Base-by-base conservation (phyloP, 2,329 filamentous ascomycete species). In the Claviceps sp. region DNA sequence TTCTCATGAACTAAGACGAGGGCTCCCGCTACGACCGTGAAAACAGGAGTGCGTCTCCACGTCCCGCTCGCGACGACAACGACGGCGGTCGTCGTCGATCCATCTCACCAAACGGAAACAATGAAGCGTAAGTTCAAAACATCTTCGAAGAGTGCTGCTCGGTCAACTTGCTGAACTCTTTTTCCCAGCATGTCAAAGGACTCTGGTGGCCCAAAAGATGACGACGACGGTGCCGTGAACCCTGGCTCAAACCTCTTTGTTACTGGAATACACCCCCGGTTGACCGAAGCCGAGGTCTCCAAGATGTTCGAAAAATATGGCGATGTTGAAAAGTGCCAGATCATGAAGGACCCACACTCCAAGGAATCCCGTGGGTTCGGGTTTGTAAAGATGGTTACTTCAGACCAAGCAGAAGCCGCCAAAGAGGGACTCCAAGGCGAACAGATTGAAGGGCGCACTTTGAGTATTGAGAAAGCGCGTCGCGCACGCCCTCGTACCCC, bases 291-390 rank as follows among this genome's bases (percentile, higher is more conserved):
- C 16, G 93, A 97, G 66, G 88, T 98, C 56, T 86, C 87, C 51
- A 89, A 89, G 68, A 84, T 98, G 59, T 98, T 98, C 65, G 89
- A 96, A 73, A 98, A 97, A 73, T 97, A 97, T 64, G 93, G 93
- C 61, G 89, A 95, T 67, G 93, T 98, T 50, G 91, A 97, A 74
- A 97, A 94, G 73, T 97, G 91, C 75, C 94, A 96, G 70, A 98
- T 98, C 74, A 98, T 98, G 93, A 83, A 91, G 65, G 93, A 98
- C 66, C 93, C 93, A 56, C 93, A 98, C 71, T 94, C 88, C 64
- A 95, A 95, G 73, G 93, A 98, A 72, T 97, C 91, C 61, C 93
- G 93, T 70, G 93, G 93, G 59, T 98, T 98, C 60, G 93, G 93
- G 52, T 98, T 98, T 74, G 93, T 98, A 68, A 97, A 98, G 77